These are phyloP conservation scores for Lentinus brumalis DNA, from an alignment of 768 basidiomycete species.

Conservation along the genomic window DNA sequence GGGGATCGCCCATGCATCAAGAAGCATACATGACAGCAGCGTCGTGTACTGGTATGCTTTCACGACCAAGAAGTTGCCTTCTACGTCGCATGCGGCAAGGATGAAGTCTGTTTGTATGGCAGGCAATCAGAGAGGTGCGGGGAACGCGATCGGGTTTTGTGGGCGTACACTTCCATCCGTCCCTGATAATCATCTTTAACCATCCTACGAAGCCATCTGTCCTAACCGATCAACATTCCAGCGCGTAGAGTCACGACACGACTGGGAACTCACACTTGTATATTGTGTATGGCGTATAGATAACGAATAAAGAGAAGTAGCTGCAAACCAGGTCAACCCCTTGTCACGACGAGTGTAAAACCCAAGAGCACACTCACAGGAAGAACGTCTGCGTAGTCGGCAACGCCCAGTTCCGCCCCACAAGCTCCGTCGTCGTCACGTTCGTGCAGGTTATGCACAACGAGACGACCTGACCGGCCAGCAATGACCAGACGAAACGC, in stretches of 20 bases:
- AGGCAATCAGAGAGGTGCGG: neutral
- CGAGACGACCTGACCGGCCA: conserved; percentile 83
- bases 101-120: conserved; percentile 57
- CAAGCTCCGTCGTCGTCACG: conserved; percentile 81
- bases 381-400: conserved; percentile 86
- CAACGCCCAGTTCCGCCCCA: conserved; percentile 65
- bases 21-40: conserved; percentile 87
- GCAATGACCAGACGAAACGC: conserved; percentile 65
- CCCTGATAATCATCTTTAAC: conserved; percentile 67
- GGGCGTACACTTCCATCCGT: conserved; percentile 85
- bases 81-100: conserved; percentile 80
- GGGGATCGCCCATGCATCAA: conserved; percentile 92
- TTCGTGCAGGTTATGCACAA: conserved; percentile 89
- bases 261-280: conserved; percentile 64
- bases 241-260: neutral
- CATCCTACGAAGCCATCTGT: conserved; percentile 85
- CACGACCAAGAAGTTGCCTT: conserved; percentile 85
- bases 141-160: neutral
- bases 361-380: conserved; percentile 58
- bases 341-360: too few relatives aligned
- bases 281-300: conserved; percentile 89
- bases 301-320: conserved; percentile 72
- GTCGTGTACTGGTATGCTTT: conserved; percentile 89
- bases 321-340: conserved; percentile 37
- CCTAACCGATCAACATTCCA: neutral